Evolutionary conservation across 202 grass and related monocot genomes (phyloP).

Genomic region (Alloteropsis angusta): DNA sequence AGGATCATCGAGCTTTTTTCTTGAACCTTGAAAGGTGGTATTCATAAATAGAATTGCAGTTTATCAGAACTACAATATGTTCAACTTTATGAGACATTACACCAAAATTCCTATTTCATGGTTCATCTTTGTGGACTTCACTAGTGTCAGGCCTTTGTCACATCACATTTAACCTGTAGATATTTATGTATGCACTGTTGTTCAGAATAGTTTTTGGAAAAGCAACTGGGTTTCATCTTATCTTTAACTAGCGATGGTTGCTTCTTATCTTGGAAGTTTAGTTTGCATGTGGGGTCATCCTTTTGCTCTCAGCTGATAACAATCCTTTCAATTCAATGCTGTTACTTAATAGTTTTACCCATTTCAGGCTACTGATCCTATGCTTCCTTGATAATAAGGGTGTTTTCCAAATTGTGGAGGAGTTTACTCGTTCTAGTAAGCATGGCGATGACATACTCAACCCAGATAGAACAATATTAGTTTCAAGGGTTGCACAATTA

Average conservation of each 20-base stretch:
- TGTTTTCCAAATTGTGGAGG: constrained; percentile 43
- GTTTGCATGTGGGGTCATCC: neutral
- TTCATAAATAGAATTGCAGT: constrained; percentile 3
- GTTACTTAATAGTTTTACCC: constrained; percentile 15
- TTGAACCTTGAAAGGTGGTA: constrained; percentile 74
- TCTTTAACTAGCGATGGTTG: neutral
- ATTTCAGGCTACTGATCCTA: constrained; percentile 64
- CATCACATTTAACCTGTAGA: neutral
- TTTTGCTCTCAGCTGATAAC: neutral
- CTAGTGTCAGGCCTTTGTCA: neutral
- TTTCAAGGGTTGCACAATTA: constrained; percentile 63
- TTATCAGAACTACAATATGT: neutral
- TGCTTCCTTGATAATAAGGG: constrained; percentile 79
- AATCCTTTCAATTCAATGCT: constrained; percentile 5
- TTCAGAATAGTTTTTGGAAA: neutral
- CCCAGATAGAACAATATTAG: constrained; percentile 30
- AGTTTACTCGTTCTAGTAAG: constrained; percentile 39
- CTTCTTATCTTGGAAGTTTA: neutral
- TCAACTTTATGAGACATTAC: neutral
- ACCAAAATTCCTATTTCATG: neutral
- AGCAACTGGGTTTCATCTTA: constrained; percentile 17
- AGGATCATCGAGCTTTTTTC: constrained; percentile 48
- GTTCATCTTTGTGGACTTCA: neutral
- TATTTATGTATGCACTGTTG: neutral
- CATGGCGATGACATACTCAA: constrained; percentile 22